Percentiles rank a stretch among this genome's conserved stretches.
Conservation (phyloP, 2,329 filamentous ascomycete genomes). For the Trichoderma atrobrunneum region DNA sequence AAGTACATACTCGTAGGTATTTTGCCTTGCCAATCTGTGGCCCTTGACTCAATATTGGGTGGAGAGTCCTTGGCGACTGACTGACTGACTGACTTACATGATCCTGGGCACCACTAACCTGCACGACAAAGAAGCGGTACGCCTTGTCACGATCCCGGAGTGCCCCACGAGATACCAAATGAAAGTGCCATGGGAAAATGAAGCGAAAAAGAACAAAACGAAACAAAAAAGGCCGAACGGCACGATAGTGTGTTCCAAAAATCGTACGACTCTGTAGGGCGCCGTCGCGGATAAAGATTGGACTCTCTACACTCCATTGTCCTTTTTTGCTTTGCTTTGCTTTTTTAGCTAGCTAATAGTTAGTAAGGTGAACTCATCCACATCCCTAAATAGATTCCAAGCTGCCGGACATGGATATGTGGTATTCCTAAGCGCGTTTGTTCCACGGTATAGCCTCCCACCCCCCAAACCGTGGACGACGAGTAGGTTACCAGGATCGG, state of each 20-base stretch:
- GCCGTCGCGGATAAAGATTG: background rate
- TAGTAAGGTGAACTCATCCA: background rate
- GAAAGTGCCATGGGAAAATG: background rate
- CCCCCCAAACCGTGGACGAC: background rate
- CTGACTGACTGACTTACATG: background rate
- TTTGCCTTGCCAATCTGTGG: background rate
- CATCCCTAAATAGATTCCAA: background rate
- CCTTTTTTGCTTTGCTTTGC: background rate
- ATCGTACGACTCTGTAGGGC: conserved; percentile 7
- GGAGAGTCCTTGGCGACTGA: background rate
- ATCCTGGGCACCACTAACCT: background rate
- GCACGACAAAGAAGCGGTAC: background rate
- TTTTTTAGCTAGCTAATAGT: background rate
- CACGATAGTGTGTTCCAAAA: background rate
- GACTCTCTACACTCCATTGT: background rate
- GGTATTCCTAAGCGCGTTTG: background rate
- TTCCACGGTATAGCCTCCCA: background rate
- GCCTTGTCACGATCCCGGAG: background rate
- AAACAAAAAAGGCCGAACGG: background rate
- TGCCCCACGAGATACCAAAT: background rate
- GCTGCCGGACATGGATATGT: background rate
- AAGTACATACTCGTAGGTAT: background rate
- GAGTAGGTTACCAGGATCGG: background rate
- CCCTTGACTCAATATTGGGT: background rate
- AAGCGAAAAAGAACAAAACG: background rate